A percentile compares a stretch with the other conserved stretches of the same genome.
Conservation (phyloP, 768 basidiomycete genomes). For the Termitomyces bulborhizus region DNA sequence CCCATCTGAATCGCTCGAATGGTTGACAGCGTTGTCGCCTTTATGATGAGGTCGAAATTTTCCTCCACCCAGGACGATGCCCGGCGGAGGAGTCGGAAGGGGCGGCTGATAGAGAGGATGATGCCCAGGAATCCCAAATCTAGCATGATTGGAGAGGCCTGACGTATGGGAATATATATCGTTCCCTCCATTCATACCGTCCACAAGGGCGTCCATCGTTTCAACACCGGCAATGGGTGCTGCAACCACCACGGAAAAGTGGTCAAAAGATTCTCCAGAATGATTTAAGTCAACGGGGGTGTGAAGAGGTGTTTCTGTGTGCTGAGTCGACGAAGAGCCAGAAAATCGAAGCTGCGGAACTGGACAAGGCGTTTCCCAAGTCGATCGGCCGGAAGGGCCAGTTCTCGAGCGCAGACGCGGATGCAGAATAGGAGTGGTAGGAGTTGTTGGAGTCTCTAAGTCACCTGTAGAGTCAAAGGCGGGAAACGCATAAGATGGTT, state of each 20-base stretch:
- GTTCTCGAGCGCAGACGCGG: conserved; percentile 50
- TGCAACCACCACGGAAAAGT: conserved; percentile 64
- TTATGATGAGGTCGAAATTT: conserved; percentile 29
- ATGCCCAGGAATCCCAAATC: conserved; percentile 52
- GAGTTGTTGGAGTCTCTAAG: conserved; percentile 16
- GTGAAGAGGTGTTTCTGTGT: conserved; percentile 67
- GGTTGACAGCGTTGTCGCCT: conserved; percentile 18
- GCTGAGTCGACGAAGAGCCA: conserved; percentile 57
- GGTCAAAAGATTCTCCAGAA: conserved; percentile 36
- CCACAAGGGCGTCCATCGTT: conserved; percentile 83
- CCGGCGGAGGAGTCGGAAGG: conserved; percentile 77
- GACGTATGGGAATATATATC: conserved; percentile 36
- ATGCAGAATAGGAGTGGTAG: conserved; percentile 26
- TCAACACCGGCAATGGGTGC: conserved; percentile 78
- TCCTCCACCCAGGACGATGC: conserved; percentile 57
- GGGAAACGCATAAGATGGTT: conserved; percentile 36
- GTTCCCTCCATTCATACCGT: conserved; percentile 81
- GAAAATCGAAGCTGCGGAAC: conserved; percentile 57
- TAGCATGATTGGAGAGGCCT: conserved; percentile 39
- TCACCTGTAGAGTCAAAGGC: conserved; percentile 29
- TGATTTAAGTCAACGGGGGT: conserved; percentile 51
- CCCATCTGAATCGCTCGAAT: conserved; percentile 44
- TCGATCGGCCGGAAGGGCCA: conserved; percentile 45
- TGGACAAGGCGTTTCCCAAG: conserved; percentile 35
- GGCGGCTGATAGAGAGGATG: conserved; percentile 82